These are phyloP conservation scores for Septoria linicola DNA, from an alignment of 2,329 filamentous ascomycete genomes.

Conservation along the genomic window DNA sequence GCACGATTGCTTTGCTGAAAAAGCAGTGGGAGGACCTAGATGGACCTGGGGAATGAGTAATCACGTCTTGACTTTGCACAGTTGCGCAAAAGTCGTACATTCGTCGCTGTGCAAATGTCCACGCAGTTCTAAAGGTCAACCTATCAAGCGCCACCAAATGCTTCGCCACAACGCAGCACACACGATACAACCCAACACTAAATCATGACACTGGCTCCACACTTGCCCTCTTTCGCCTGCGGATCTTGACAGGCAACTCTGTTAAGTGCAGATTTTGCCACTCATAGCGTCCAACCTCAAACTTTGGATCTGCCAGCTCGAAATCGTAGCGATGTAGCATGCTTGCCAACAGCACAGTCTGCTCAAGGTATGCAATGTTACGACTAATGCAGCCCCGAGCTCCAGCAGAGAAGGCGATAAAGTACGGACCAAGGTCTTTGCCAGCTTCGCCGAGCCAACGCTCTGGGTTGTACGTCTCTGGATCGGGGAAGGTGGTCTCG, in stretches of 20 bases:
- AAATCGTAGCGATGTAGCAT: constrained; percentile 42
- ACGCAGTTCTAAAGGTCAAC: too few species aligned
- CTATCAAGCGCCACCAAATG: too few species aligned
- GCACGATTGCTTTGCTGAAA: constrained; percentile 21
- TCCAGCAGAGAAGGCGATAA: constrained; percentile 39
- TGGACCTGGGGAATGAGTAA: constrained; percentile 6
- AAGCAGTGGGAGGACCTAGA: constrained; percentile 29
- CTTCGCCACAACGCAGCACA: background rate
- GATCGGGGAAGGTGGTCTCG: constrained; percentile 38
- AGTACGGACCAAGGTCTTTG: constrained; percentile 21
- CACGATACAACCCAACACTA: background rate
- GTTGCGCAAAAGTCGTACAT: too few species aligned
- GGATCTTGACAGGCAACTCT: constrained; percentile 43
- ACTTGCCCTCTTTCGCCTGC: constrained; percentile 31
- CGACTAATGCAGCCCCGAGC: constrained; percentile 39
- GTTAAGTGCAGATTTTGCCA: constrained; percentile 41
- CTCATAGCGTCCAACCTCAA: constrained; percentile 39
- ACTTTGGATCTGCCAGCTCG: constrained; percentile 39
- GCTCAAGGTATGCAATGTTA: constrained; percentile 35
- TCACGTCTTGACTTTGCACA: too few species aligned
- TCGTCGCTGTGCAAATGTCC: too few species aligned
- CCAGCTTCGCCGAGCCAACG: constrained; percentile 27
- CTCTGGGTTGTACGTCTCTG: constrained; percentile 22
- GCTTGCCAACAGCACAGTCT: constrained; percentile 31
- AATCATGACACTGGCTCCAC: background rate